phyloP scores from a whole-genome alignment of 1,139 yeast genomes.

The Scheffersomyces titani region DNA sequence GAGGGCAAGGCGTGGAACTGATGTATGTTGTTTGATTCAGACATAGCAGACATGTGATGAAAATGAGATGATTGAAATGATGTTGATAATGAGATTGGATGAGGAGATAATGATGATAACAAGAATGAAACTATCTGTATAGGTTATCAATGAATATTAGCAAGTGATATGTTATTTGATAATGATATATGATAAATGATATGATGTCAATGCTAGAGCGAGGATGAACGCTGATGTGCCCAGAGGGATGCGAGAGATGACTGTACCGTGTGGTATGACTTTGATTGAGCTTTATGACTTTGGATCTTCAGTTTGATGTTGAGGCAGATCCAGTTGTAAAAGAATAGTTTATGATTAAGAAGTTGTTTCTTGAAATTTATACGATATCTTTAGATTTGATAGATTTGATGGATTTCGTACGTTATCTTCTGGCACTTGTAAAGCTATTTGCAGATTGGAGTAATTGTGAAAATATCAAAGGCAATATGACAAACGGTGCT shows the following conservation, averaged over 20 bases:
- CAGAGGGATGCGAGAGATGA: background rate
- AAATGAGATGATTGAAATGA: background rate
- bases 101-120: background rate
- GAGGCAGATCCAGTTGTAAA: background rate
- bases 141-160: background rate
- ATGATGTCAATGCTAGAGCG: background rate
- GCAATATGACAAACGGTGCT: background rate
- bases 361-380: background rate
- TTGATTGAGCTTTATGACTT: background rate
- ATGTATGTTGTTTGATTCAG: constrained; percentile 9
- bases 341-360: background rate
- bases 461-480: background rate
- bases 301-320: background rate
- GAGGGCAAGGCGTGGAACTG: constrained; percentile 16
- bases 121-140: background rate
- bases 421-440: background rate
- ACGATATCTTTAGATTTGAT: background rate
- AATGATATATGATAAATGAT: background rate
- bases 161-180: background rate
- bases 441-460: background rate
- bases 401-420: background rate
- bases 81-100: background rate
- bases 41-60: constrained; percentile 16
- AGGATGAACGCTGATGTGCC: background rate
- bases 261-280: background rate